Evolutionary conservation across 1,139 yeast species (phyloP).

Genomic region (Lodderomyces margitis): DNA sequence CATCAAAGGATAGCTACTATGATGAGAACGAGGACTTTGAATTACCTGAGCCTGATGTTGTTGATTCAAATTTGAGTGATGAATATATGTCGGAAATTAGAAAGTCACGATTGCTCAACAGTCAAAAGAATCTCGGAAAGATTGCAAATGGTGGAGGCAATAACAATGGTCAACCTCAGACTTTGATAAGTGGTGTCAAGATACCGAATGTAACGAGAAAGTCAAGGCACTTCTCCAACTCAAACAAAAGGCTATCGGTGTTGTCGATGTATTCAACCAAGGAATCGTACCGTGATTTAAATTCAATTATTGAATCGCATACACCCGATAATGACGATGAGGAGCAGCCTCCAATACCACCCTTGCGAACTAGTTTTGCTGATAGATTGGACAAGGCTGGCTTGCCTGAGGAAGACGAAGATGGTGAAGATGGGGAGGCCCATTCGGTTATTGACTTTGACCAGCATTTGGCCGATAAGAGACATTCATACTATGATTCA

Average conservation of each 20-base stretch:
- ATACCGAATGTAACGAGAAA: slow-evolving; percentile 72
- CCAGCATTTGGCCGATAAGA: slow-evolving; percentile 41
- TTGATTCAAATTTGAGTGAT: slow-evolving; percentile 39
- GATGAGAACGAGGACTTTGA: slow-evolving; percentile 24
- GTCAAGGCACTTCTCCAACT: slow-evolving; percentile 58
- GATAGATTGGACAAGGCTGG: slow-evolving; percentile 44
- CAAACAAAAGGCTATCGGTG: slow-evolving; percentile 67
- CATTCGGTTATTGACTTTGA: slow-evolving; percentile 45
- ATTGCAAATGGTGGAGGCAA: slow-evolving; percentile 19
- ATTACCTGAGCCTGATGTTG: slow-evolving; percentile 40
- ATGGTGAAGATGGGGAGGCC: slow-evolving; percentile 33
- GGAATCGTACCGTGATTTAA: slow-evolving; percentile 61
- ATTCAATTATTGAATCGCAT: slow-evolving; percentile 43
- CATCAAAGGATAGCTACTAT: slow-evolving; percentile 23
- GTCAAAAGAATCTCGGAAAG: slow-evolving; percentile 36
- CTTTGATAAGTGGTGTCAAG: slow-evolving; percentile 56
- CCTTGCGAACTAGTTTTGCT: slow-evolving; percentile 44
- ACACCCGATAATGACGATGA: slow-evolving; percentile 20
- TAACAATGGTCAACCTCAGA: slow-evolving; percentile 20
- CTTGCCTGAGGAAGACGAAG: slow-evolving; percentile 26
- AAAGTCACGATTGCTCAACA: slow-evolving; percentile 43
- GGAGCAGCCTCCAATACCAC: slow-evolving; percentile 25
- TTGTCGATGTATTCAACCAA: slow-evolving; percentile 68
- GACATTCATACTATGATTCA: slow-evolving; percentile 36
- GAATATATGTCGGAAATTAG: slow-evolving; percentile 47